These are phyloP conservation scores for Rhodamnia rubescens DNA, from an alignment of 345 rosid genomes.

Conservation along the genomic window DNA sequence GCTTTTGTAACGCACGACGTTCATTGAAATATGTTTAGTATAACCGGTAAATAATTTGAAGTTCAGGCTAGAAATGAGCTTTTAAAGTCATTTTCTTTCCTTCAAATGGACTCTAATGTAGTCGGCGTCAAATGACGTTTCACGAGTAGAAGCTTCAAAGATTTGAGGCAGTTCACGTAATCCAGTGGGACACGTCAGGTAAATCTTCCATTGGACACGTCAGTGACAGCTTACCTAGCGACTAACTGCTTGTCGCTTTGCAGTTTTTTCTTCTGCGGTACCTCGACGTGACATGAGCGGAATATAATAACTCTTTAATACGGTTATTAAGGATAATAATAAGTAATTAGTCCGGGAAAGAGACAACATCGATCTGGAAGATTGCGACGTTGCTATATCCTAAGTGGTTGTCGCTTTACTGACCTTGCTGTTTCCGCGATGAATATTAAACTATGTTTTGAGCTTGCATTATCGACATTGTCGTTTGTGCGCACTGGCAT, in stretches of 20 bases:
- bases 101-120: background rate
- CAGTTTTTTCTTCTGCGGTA: too few relatives aligned
- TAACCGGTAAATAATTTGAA: too few relatives aligned
- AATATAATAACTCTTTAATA: background rate
- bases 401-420: background rate
- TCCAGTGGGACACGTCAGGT: background rate
- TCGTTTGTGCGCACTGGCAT: background rate
- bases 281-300: too few relatives aligned
- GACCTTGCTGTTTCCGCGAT: background rate
- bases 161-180: background rate
- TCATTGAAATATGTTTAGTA: too few relatives aligned
- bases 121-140: background rate
- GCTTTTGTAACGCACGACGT: too few relatives aligned
- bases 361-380: background rate
- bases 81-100: too few relatives aligned
- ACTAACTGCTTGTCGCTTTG: background rate
- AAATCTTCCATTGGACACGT: too few relatives aligned
- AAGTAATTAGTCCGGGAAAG: background rate
- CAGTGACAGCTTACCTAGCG: background rate
- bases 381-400: background rate
- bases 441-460: background rate
- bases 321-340: background rate
- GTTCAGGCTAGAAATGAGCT: too few relatives aligned
- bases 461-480: background rate
- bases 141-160: background rate